Evolutionary conservation across 2,329 filamentous ascomycete species (phyloP).

Genomic region (Paecilomyces sp.): DNA sequence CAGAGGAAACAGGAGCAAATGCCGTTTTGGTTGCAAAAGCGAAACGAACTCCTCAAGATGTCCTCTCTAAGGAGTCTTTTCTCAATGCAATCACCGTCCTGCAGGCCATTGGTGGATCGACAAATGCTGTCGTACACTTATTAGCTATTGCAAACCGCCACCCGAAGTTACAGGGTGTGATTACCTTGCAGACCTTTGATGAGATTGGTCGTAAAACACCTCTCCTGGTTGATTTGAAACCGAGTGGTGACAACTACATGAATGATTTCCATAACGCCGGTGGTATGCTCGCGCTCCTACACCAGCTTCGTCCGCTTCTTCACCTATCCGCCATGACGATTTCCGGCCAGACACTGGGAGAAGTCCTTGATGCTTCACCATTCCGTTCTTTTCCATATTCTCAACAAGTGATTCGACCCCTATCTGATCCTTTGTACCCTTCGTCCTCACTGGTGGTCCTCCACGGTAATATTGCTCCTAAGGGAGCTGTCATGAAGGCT

Average conservation of each 20-base stretch:
- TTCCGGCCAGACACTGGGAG: conserved; percentile 41
- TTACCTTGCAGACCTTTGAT: conserved; percentile 41
- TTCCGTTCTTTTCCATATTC: conserved; percentile 38
- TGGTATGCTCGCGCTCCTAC: conserved; percentile 43
- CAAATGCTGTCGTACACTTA: conserved; percentile 50
- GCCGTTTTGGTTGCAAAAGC: conserved; percentile 38
- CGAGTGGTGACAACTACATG: conserved; percentile 49
- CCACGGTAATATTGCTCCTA: conserved; percentile 41
- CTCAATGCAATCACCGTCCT: conserved; percentile 48
- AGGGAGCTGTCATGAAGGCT: conserved; percentile 45
- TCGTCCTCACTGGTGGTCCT: conserved; percentile 40
- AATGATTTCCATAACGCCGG: conserved; percentile 49
- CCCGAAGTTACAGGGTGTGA: conserved; percentile 37
- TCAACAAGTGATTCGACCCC: conserved; percentile 35
- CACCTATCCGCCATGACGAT: conserved; percentile 41
- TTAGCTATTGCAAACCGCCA: conserved; percentile 50
- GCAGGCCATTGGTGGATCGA: conserved; percentile 50
- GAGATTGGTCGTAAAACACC: conserved; percentile 42
- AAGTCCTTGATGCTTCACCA: conserved; percentile 36
- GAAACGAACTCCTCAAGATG: conserved; percentile 35
- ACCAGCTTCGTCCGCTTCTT: conserved; percentile 40
- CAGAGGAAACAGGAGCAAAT: conserved; percentile 46
- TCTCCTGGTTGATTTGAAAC: conserved; percentile 46
- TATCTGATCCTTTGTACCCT: conserved; percentile 40
- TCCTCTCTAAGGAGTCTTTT: conserved; percentile 42